Evolutionary conservation across 176 grass and related monocot species (phyloP).

Genomic region (maize (Zea mays)): DNA sequence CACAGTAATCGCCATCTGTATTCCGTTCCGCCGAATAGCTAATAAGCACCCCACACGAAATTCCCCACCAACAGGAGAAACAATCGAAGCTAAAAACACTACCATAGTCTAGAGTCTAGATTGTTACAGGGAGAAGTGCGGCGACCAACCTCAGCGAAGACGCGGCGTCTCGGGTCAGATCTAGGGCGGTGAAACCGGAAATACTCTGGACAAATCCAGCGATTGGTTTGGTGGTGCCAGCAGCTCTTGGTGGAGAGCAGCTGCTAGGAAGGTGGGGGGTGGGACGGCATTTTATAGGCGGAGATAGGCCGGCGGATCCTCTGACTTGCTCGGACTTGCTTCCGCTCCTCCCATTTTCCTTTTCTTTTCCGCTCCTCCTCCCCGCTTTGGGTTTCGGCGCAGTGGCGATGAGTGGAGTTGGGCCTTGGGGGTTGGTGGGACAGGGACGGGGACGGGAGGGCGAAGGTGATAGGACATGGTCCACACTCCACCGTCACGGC

Average conservation of each 20-base stretch:
- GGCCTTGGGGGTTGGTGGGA: constrained; percentile 46
- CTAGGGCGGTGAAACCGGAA: background rate
- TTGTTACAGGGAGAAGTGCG: background rate
- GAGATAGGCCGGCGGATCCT: background rate
- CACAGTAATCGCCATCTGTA: constrained; percentile 58
- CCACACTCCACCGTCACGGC: constrained; percentile 1
- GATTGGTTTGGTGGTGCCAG: background rate
- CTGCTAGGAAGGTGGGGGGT: constrained; percentile 21
- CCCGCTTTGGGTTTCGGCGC: background rate
- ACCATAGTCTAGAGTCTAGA: too few relatives aligned
- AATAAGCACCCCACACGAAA: background rate
- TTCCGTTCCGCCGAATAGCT: constrained; percentile 1
- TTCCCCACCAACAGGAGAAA: background rate
- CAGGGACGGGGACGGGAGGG: constrained; percentile 13
- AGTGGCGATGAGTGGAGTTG: background rate
- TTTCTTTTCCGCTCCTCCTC: background rate
- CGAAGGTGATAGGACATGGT: background rate
- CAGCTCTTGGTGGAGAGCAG: constrained; percentile 54
- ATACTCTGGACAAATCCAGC: background rate
- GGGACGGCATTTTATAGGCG: constrained; percentile 39
- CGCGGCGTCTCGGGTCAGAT: constrained; percentile 16
- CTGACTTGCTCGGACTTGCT: constrained; percentile 11
- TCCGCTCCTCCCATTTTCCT: background rate
- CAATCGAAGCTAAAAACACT: background rate
- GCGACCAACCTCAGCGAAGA: constrained; percentile 26